These are phyloP conservation scores for Pneumocystis jirovecii DNA, from an alignment of 1,139 yeast genomes.

Conservation along the genomic window DNA sequence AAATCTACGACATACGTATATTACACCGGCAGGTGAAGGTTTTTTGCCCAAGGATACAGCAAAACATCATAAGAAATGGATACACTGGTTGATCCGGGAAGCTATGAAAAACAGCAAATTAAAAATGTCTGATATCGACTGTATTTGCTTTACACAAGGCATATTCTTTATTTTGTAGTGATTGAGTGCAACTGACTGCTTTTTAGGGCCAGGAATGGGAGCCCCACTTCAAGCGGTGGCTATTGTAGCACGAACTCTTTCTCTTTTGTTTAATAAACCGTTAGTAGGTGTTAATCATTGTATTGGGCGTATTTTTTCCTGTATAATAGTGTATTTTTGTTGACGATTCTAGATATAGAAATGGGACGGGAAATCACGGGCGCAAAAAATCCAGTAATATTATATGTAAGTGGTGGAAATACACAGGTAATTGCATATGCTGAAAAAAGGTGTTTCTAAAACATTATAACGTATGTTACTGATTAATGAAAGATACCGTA, in stretches of 20 bases:
- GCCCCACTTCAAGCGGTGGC: slow-evolving; percentile 93
- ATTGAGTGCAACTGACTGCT: not conserved
- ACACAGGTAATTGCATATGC: slow-evolving; percentile 97
- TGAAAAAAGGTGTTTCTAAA: slow-evolving; percentile 39
- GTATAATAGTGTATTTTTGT: not conserved
- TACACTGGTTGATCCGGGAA: slow-evolving; percentile 54
- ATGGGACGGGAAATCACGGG: slow-evolving; percentile 98
- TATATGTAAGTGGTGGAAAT: slow-evolving; percentile 95
- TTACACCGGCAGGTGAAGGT: slow-evolving; percentile 97
- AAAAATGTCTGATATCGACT: slow-evolving; percentile 48
- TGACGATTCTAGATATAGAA: slow-evolving; percentile 43
- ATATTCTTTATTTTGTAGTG: not conserved
- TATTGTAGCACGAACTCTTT: slow-evolving; percentile 74
- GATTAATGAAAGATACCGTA: slow-evolving; percentile 38
- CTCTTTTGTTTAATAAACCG: slow-evolving; percentile 71
- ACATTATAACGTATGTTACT: not conserved
- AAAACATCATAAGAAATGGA: slow-evolving; percentile 91
- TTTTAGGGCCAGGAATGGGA: slow-evolving; percentile 99
- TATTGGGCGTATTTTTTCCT: slow-evolving; percentile 44
- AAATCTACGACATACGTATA: slow-evolving; percentile 83
- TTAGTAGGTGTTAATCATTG: slow-evolving; percentile 93
- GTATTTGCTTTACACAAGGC: slow-evolving; percentile 52
- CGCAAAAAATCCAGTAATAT: slow-evolving; percentile 85
- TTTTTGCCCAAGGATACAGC: slow-evolving; percentile 93
- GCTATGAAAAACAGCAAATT: slow-evolving; percentile 54